Evolutionary conservation across 2,329 filamentous ascomycete genomes (phyloP), one percentile per base, ranked within the genome.

Genomic region (Tetracladium maxilliforme): DNA sequence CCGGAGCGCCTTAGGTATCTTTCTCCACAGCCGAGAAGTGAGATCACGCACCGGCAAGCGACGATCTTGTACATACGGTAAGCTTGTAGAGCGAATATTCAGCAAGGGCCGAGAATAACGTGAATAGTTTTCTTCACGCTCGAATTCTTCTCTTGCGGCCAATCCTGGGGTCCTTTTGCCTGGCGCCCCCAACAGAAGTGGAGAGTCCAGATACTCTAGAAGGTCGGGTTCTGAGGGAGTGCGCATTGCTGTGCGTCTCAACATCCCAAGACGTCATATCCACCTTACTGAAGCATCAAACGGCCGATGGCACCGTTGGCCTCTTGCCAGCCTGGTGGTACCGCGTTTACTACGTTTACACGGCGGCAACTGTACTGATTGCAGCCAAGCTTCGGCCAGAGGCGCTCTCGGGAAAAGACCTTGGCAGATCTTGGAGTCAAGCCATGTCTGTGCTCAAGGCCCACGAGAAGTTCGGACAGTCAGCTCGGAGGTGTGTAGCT

Each of bases 321-420:
- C 33, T 51, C 1, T 33, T 53, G 0, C 51, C 49, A 3, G 48
- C 49, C 0, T 54, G 50, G 50, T 52, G 50, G 50, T 51, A 54
- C 21, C 36, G 49, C 1, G 38, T 53, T 0, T 52, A 48, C 28
- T 52, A 51, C 10, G 33, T 52, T 10, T 51, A 49, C 35, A 45
- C 47, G 0, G 48, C 50, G 0, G 45, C 49, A 2, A 50, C 44
- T 0, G 37, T 52, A 1, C 38, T 54, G 3, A 45, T 52, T 4
- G 48, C 47, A 0, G 49, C 49, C 2, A 47, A 43, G 12, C 34
- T 52, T 0, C 40, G 48, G 3, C 46, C 49, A 0, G 44, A 49
- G 3, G 30, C 30, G 35, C 5, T 44, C 46, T 0, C 50, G 48
- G 47, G 37, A 42, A 2, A 38, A 48, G 8, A 47, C 47, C 2